Evolutionary conservation across 192 early-diverging fungal species (phyloP).

Genomic region (Neocallimastix lanati): DNA sequence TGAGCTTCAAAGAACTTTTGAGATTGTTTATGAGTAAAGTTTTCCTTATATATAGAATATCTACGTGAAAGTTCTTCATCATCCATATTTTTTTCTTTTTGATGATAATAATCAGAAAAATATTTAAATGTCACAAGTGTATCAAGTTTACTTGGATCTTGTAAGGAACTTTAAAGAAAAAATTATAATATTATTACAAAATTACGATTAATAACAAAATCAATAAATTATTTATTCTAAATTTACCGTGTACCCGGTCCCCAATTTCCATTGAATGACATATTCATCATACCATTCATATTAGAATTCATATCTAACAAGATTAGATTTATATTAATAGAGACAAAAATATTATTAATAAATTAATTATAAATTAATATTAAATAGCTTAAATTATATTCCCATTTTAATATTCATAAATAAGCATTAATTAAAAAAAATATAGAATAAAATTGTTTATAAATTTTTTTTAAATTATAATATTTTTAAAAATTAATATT

Average conservation of each 20-base stretch:
- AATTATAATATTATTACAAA: too few species aligned
- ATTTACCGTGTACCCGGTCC: neutral
- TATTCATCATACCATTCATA: neutral
- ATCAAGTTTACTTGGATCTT: neutral
- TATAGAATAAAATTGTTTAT: too few species aligned
- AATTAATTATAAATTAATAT: too few species aligned
- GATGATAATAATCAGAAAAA: neutral
- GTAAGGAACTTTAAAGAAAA: neutral
- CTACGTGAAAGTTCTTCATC: neutral
- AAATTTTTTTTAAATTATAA: too few species aligned
- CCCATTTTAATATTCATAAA: too few species aligned
- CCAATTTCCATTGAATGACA: neutral
- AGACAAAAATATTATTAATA: too few species aligned
- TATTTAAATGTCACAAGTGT: neutral
- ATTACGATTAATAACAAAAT: too few species aligned
- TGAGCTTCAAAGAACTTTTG: neutral
- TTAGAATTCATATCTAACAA: neutral
- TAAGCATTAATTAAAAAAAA: too few species aligned
- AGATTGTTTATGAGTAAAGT: neutral
- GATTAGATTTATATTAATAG: too few species aligned
- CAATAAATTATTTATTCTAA: too few species aligned
- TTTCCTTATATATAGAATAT: neutral
- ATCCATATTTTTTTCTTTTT: neutral
- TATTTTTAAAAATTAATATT: too few species aligned
- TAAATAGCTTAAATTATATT: too few species aligned